phyloP scores from a whole-genome alignment of 2,329 filamentous ascomycete genomes.

The Elsinoe australis region DNA sequence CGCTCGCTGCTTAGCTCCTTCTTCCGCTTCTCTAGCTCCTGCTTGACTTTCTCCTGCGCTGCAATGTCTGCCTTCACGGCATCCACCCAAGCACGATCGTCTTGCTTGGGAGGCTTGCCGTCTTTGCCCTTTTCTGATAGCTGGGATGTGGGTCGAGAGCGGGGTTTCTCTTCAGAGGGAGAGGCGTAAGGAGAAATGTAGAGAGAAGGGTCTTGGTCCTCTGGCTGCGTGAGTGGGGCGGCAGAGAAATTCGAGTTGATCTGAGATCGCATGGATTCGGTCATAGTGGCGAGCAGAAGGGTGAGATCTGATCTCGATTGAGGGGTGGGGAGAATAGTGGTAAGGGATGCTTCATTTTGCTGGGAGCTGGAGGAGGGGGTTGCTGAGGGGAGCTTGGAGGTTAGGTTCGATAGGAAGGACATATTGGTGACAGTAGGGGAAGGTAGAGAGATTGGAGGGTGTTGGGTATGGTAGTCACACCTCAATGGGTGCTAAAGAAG shows the following conservation, averaged over 20 bases:
- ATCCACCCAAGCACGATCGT: slow-evolving; percentile 21
- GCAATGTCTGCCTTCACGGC: slow-evolving; percentile 24
- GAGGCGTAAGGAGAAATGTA: slow-evolving; percentile 25
- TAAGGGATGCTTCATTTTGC: slow-evolving; percentile 34
- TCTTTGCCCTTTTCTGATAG: slow-evolving; percentile 20
- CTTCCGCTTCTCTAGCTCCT: slow-evolving; percentile 34
- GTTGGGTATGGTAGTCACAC: no score
- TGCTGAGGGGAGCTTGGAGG: background rate
- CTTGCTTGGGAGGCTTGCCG: slow-evolving; percentile 26
- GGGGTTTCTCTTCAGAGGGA: slow-evolving; percentile 10
- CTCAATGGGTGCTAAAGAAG: no score
- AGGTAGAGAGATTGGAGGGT: background rate
- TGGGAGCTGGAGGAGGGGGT: background rate
- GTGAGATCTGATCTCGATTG: slow-evolving; percentile 39
- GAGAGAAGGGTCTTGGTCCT: slow-evolving; percentile 25
- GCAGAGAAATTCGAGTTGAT: slow-evolving; percentile 39
- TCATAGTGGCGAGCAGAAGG: slow-evolving; percentile 40
- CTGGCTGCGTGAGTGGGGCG: slow-evolving; percentile 28
- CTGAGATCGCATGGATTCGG: slow-evolving; percentile 39
- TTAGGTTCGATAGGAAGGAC: slow-evolving; percentile 9
- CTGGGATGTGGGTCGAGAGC: slow-evolving; percentile 16
- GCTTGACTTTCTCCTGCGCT: slow-evolving; percentile 28
- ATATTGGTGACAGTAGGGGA: background rate
- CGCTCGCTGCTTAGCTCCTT: slow-evolving; percentile 45
- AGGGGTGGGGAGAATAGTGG: slow-evolving; percentile 38